Evolutionary conservation across 306 rosid genomes (phyloP), one percentile per base, ranked within the genome.

Genomic region (Abrus pulchellus): DNA sequence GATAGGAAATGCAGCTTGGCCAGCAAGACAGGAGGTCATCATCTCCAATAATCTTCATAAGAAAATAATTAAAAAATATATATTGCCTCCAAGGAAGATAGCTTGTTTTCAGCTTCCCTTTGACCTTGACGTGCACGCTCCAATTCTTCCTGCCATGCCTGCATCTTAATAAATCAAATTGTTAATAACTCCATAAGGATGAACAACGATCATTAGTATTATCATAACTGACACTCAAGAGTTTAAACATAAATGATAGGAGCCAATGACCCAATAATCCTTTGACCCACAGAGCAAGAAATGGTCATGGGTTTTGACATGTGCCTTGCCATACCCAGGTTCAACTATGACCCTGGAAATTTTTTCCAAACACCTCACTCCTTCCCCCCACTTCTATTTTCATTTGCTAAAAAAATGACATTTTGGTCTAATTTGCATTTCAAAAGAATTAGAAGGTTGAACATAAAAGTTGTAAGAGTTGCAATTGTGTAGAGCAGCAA

Each of bases 71-170:
- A 62, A 83, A 69, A 71, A 80, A n/a, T 9, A 7, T 1, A 38
- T 1, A 86, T 84, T 86, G 80, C 99, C 91, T 93, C 97, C 87
- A 93, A 62, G 40, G 96, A 88, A 76, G 98, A 93, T 79, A 92
- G 91, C 86, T 91, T 95, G 81, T 90, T 84, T 87, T 95, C 99
- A 75, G 99, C 98, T 13, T 95, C 99, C 82, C 99, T 93, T 89
- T 95, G 99, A 77, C 93, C 87, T 83, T 93, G 98, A 59, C 88
- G 97, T 28, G 99, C 98, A 47, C 94, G 98, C 79, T 95, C 99
- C 77, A 93, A 95, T 87, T 95, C 99, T 80, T 92, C 97, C 76
- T 95, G 99, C 99, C 99, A 85, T 68, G 97, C 98, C 86, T 95
- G 99, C 82, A 89, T 85, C 98, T 89, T 64, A 54, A 81, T 74